A percentile compares a stretch with the other conserved stretches of the same genome.
Evolutionary conservation across 768 basidiomycete species (phyloP).

Genomic region (Psilocybe cyanescens): DNA sequence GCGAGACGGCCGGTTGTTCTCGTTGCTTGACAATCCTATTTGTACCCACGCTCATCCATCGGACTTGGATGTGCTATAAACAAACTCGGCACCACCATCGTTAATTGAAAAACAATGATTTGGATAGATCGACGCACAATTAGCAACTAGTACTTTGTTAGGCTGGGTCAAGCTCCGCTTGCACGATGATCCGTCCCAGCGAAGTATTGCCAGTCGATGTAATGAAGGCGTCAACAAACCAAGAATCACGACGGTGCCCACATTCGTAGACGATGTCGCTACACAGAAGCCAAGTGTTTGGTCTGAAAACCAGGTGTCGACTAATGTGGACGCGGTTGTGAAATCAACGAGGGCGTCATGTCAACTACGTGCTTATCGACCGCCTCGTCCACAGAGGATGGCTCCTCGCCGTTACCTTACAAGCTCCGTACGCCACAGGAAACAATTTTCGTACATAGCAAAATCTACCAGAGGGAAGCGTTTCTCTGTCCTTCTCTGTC

Average conservation of each 20-base stretch:
- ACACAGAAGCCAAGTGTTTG: no score
- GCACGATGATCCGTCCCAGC: no score
- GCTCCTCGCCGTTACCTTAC: neutral
- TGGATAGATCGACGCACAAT: neutral
- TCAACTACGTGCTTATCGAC: constrained; percentile 12
- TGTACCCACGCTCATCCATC: constrained; percentile 6
- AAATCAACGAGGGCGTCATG: constrained; percentile 3
- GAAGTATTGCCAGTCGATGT: neutral
- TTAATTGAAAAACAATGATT: neutral
- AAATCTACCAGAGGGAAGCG: neutral
- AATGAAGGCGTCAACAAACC: neutral
- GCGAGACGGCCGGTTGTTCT: constrained; percentile 19
- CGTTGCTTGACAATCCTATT: constrained; percentile 23
- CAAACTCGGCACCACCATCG: neutral
- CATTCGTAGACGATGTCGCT: no score
- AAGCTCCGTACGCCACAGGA: neutral
- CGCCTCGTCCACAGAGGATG: neutral
- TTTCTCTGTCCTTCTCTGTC: neutral
- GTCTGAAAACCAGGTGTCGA: neutral
- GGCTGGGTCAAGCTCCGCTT: neutral
- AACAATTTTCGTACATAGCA: neutral
- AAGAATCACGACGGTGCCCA: no score
- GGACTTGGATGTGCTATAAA: neutral
- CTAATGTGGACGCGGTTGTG: neutral
- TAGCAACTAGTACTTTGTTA: no score